A percentile compares a stretch with the other conserved stretches of the same genome.
These are phyloP conservation scores for Colletotrichum costaricense DNA, from an alignment of 2,329 filamentous ascomycete species.

Conservation along the genomic window DNA sequence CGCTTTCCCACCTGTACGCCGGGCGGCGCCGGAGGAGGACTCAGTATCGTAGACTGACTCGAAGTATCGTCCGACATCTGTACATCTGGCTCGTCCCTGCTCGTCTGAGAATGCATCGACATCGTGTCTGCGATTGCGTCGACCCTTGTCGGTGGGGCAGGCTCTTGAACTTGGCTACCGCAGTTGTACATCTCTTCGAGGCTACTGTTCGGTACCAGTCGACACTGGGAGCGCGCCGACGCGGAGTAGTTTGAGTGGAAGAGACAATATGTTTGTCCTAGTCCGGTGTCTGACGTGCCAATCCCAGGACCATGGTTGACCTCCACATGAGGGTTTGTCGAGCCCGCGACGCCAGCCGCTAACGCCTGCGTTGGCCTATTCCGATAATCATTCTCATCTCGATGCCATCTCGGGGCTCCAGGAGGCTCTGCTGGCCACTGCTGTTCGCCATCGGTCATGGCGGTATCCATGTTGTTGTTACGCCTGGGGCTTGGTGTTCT, in stretches of 20 bases:
- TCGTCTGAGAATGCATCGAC: background rate
- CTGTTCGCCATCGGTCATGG: background rate
- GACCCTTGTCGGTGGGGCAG: too few relatives aligned
- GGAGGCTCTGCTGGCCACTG: too few relatives aligned
- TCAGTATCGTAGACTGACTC: background rate
- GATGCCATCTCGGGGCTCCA: too few relatives aligned
- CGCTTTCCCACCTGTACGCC: background rate
- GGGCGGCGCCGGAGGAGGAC: background rate
- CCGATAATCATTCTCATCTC: background rate
- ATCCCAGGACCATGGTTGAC: background rate
- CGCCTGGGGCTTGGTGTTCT: background rate
- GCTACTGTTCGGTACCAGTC: background rate
- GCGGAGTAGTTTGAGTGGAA: background rate
- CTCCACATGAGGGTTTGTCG: background rate
- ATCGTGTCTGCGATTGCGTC: background rate
- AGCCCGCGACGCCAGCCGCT: background rate
- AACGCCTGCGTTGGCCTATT: background rate
- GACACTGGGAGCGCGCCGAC: background rate
- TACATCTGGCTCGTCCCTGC: background rate
- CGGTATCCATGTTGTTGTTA: background rate
- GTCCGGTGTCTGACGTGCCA: background rate
- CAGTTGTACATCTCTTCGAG: background rate
- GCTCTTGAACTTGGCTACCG: background rate
- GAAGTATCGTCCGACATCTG: background rate
- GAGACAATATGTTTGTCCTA: background rate